Evolutionary conservation across 345 rosid genomes (phyloP).

Genomic region (Gossypium anomalum): DNA sequence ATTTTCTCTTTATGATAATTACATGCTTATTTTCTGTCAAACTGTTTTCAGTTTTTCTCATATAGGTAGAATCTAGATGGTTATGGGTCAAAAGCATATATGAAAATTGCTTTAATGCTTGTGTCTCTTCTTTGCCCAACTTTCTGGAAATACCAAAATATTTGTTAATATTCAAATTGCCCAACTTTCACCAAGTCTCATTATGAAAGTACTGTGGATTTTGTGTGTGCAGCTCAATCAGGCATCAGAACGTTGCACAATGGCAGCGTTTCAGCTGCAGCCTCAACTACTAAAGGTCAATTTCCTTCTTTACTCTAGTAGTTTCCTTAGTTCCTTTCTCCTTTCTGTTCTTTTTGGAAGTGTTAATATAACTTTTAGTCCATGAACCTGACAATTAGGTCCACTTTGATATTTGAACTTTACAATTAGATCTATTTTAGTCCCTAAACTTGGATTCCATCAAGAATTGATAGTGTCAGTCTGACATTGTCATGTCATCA

Average conservation of each 20-base stretch:
- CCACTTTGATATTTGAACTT: no score
- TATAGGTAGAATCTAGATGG: background rate
- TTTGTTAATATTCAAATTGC: background rate
- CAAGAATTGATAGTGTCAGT: no score
- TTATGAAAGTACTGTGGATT: background rate
- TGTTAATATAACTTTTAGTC: no score
- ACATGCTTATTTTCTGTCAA: background rate
- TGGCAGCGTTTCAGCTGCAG: conserved; percentile 29
- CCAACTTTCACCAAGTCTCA: background rate
- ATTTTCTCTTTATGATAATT: background rate
- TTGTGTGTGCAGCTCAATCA: conserved; percentile 31
- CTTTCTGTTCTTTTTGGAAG: background rate
- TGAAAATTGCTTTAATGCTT: background rate
- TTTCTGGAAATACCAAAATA: background rate
- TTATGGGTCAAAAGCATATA: background rate
- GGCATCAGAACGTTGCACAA: conserved; percentile 28
- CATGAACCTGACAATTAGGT: no score
- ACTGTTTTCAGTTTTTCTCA: background rate
- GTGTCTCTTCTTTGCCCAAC: background rate
- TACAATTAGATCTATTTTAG: no score
- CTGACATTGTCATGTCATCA: no score
- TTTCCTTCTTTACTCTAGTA: background rate
- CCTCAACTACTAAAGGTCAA: conserved; percentile 47
- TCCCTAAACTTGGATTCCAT: no score
- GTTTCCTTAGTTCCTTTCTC: background rate